A percentile compares a stretch with the other conserved stretches of the same genome.
These are phyloP conservation scores for Aspergillus nanangensis DNA, from an alignment of 495 filamentous ascomycete species.

Conservation along the genomic window DNA sequence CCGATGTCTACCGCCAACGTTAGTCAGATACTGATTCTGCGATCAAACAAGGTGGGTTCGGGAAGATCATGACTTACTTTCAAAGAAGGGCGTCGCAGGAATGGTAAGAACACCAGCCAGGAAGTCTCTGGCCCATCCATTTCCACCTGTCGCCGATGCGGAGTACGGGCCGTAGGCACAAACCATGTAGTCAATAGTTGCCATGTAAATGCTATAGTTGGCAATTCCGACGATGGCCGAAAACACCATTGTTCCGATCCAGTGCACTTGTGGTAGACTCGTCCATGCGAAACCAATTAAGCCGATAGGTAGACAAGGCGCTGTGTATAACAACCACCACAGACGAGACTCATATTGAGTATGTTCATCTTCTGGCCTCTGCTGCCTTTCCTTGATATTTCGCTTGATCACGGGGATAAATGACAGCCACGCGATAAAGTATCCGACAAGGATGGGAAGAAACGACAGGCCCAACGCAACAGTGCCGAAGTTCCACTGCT, in stretches of 20 bases:
- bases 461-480: slow-evolving; percentile 51
- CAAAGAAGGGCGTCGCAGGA: slow-evolving; percentile 66
- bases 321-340: slow-evolving; percentile 54
- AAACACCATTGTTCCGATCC: slow-evolving; percentile 64
- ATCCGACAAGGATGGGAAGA: slow-evolving; percentile 55
- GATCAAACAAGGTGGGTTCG: background rate
- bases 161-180: slow-evolving; percentile 68
- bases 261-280: slow-evolving; percentile 52
- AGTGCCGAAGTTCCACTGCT: slow-evolving; percentile 53
- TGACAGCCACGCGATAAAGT: slow-evolving; percentile 51
- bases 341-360: slow-evolving; percentile 60
- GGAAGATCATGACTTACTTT: slow-evolving; percentile 29
- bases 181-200: slow-evolving; percentile 74
- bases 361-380: slow-evolving; percentile 48
- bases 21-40: slow-evolving; percentile 3
- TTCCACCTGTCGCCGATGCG: slow-evolving; percentile 67
- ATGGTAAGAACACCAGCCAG: slow-evolving; percentile 75
- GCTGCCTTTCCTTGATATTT: slow-evolving; percentile 42
- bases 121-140: slow-evolving; percentile 75
- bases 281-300: slow-evolving; percentile 64
- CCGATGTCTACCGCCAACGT: slow-evolving; percentile 59
- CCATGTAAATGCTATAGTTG: slow-evolving; percentile 70
- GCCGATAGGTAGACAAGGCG: slow-evolving; percentile 54
- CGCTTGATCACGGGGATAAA: slow-evolving; percentile 52
- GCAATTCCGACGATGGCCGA: slow-evolving; percentile 62